phyloP scores from a whole-genome alignment of 768 basidiomycete genomes.

The Trametes maxima region DNA sequence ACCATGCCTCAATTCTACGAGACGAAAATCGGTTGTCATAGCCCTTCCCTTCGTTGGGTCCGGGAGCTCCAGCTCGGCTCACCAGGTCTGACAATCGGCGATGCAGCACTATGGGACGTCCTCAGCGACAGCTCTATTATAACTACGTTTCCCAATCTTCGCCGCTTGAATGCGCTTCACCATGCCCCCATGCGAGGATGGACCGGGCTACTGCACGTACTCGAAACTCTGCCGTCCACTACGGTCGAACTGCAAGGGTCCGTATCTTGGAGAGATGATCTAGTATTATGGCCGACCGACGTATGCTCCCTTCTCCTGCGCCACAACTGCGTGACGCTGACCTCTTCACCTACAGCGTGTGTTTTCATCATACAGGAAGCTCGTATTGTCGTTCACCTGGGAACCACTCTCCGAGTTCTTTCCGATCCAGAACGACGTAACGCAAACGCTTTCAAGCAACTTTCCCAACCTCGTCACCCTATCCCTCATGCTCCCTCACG shows the following conservation, averaged over 20 bases:
- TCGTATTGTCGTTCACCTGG: background rate
- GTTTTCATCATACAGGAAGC: background rate
- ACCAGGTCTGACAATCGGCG: background rate
- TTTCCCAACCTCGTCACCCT: background rate
- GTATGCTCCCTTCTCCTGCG: background rate
- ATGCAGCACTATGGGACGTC: background rate
- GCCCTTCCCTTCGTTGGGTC: background rate
- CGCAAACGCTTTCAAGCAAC: background rate
- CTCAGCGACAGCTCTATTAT: background rate
- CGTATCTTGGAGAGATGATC: background rate
- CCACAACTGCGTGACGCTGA: background rate
- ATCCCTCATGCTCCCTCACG: background rate
- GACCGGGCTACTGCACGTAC: background rate
- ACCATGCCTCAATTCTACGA: background rate
- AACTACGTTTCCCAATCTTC: background rate
- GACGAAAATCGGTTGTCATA: background rate
- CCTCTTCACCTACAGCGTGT: background rate
- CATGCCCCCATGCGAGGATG: conserved; percentile 1
- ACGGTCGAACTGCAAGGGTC: background rate
- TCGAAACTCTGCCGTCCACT: background rate
- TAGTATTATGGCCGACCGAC: background rate
- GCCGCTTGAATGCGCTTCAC: background rate
- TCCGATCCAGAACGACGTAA: background rate
- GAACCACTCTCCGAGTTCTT: background rate
- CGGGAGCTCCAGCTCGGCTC: background rate